Evolutionary conservation across 371 early-diverging fungal species (phyloP).

Genomic region (Rhizopus arrhizus): DNA sequence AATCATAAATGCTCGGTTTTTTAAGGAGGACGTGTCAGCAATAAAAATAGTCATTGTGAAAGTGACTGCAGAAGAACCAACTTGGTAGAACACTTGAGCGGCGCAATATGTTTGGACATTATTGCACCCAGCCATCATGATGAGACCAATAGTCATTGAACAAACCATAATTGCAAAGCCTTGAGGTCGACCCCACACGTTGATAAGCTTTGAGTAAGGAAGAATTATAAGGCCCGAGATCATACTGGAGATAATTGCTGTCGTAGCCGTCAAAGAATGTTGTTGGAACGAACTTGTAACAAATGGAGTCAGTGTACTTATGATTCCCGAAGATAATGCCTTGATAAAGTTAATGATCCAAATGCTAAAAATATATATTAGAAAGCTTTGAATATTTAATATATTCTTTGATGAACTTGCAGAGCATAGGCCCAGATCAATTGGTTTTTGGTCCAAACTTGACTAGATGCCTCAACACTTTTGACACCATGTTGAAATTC

Average conservation of each 20-base stretch:
- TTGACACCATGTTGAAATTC: conserved; percentile 17
- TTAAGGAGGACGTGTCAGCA: conserved; percentile 30
- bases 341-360: conserved; percentile 21
- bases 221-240: conserved; percentile 22
- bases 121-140: conserved; percentile 27
- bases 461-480: conserved; percentile 6
- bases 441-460: conserved; percentile 20
- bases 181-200: conserved; percentile 23
- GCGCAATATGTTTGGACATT: conserved; percentile 23
- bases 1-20: conserved; percentile 25
- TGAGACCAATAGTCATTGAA: conserved; percentile 23
- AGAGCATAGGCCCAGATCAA: conserved; percentile 14
- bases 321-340: conserved; percentile 22
- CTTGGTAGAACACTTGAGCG: conserved; percentile 23
- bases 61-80: conserved; percentile 14
- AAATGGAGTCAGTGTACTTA: conserved; percentile 16
- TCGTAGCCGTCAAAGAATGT: conserved; percentile 25
- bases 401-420: conserved; percentile 8
- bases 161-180: conserved; percentile 20
- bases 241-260: conserved; percentile 20
- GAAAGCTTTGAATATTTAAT: background rate
- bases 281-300: conserved; percentile 17
- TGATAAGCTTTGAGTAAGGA: conserved; percentile 23
- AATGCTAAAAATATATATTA: conserved; percentile 10
- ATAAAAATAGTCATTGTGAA: conserved; percentile 24